These are phyloP conservation scores for Orbilia blumenaviensis DNA, from an alignment of 2,329 filamentous ascomycete species.

Conservation along the genomic window DNA sequence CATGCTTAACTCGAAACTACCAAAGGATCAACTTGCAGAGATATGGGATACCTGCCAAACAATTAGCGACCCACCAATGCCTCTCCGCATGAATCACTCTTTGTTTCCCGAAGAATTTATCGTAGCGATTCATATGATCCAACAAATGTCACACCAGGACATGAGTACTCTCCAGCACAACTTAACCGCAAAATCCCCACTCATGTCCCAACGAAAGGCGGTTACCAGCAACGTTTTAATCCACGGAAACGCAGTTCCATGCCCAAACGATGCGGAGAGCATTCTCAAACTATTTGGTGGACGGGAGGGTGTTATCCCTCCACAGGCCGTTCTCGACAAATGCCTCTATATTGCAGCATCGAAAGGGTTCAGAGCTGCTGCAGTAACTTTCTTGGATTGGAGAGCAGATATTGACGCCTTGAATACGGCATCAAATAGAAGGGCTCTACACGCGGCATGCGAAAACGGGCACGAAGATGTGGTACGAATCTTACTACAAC, in stretches of 20 bases:
- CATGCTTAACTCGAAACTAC: constrained; percentile 43
- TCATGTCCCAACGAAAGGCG: constrained; percentile 41
- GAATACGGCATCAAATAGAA: constrained; percentile 50
- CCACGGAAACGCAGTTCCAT: constrained; percentile 36
- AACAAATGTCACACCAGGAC: constrained; percentile 11
- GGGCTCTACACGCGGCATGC: constrained; percentile 59
- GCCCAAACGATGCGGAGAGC: constrained; percentile 35
- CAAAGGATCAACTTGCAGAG: constrained; percentile 44
- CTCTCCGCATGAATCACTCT: constrained; percentile 38
- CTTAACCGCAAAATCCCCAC: constrained; percentile 45
- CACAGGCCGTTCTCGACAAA: constrained; percentile 28
- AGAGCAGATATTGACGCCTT: constrained; percentile 41
- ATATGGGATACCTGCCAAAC: constrained; percentile 52
- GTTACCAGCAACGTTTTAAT: constrained; percentile 39
- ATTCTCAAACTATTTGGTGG: constrained; percentile 40
- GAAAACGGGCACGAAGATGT: constrained; percentile 58
- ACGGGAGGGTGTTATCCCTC: constrained; percentile 30
- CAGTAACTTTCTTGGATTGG: constrained; percentile 48
- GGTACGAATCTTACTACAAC: constrained; percentile 58
- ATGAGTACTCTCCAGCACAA: constrained; percentile 42
- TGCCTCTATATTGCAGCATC: constrained; percentile 55
- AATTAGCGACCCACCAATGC: constrained; percentile 42
- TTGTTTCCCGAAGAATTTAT: constrained; percentile 49
- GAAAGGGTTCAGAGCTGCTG: constrained; percentile 38
- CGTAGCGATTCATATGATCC: constrained; percentile 39